A percentile compares a stretch with the other conserved stretches of the same genome.
phyloP scores from a whole-genome alignment of 2,329 filamentous ascomycete species.

The Fusarium chlamydosporum region DNA sequence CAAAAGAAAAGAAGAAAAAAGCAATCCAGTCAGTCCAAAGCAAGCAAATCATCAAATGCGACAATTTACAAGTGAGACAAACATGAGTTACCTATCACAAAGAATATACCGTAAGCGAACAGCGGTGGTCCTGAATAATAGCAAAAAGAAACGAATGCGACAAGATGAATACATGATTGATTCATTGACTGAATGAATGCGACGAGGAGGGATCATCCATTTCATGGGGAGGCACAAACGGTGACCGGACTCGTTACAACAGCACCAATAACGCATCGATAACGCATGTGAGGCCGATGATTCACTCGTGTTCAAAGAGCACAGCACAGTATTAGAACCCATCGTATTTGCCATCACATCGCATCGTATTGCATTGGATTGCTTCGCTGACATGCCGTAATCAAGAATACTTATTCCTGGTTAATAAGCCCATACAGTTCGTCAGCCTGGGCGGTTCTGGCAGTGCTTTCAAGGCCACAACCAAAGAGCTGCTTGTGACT shows the following conservation, averaged over 20 bases:
- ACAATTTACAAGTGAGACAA: conserved; percentile 24
- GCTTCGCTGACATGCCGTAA: conserved; percentile 38
- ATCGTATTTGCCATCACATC: conserved; percentile 15
- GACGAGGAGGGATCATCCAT: conserved; percentile 5
- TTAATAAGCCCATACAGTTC: conserved; percentile 25
- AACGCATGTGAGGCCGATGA: conserved; percentile 23
- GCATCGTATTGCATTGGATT: conserved; percentile 24
- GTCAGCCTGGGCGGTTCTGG: conserved; percentile 29
- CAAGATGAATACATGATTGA: conserved; percentile 3
- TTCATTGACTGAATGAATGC: conserved; percentile 12
- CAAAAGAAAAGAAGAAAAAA: conserved; percentile 22
- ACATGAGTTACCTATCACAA: conserved; percentile 18
- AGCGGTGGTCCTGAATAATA: conserved; percentile 12
- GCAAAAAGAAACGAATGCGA: conserved; percentile 29
- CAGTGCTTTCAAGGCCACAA: conserved; percentile 18
- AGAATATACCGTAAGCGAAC: conserved; percentile 14
- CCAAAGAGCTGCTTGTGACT: conserved; percentile 34
- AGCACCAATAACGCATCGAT: conserved; percentile 32
- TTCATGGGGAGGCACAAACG: conserved; percentile 12
- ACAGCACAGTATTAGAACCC: conserved; percentile 3
- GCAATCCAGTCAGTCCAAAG: neutral
- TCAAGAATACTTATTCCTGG: conserved; percentile 18
- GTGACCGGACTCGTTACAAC: conserved; percentile 21
- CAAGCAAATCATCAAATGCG: conserved; percentile 24
- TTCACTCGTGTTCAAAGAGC: conserved; percentile 31